Conservation (phyloP, 495 filamentous ascomycete species). For the Beverwykella pulmonaria region DNA sequence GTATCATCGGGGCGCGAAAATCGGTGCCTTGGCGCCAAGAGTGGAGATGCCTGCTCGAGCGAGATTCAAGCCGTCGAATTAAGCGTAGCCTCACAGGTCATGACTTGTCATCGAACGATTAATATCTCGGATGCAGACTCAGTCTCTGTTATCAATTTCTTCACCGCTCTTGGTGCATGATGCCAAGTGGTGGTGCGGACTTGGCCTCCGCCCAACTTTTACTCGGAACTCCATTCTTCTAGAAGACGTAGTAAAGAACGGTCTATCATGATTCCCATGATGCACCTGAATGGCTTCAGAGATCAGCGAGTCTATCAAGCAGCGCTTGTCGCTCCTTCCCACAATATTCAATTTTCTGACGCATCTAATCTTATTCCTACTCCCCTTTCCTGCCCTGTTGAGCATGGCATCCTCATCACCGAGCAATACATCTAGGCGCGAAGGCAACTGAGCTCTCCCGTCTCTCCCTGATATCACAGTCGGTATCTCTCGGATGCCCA, state of each 20-base stretch:
- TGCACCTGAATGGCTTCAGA: neutral
- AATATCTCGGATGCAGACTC: neutral
- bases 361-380: conserved; percentile 9
- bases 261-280: neutral
- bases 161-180: neutral
- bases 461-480: conserved; percentile 27
- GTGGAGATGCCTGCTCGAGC: neutral
- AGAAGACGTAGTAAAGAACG: neutral
- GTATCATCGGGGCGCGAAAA: neutral
- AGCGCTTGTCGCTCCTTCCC: neutral
- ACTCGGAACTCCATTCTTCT: neutral
- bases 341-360: neutral
- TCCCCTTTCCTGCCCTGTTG: conserved; percentile 12
- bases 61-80: neutral
- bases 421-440: neutral
- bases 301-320: neutral
- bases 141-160: neutral
- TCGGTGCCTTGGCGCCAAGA: neutral
- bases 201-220: conserved; percentile 14
- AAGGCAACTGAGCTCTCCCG: conserved; percentile 3
- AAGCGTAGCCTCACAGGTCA: neutral
- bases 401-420: conserved; percentile 25
- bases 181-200: conserved; percentile 19
- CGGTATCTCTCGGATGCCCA: conserved; percentile 19
- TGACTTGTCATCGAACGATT: neutral